These are phyloP conservation scores for Tephrocybe sp. DNA, from an alignment of 768 basidiomycete species.

Conservation along the genomic window DNA sequence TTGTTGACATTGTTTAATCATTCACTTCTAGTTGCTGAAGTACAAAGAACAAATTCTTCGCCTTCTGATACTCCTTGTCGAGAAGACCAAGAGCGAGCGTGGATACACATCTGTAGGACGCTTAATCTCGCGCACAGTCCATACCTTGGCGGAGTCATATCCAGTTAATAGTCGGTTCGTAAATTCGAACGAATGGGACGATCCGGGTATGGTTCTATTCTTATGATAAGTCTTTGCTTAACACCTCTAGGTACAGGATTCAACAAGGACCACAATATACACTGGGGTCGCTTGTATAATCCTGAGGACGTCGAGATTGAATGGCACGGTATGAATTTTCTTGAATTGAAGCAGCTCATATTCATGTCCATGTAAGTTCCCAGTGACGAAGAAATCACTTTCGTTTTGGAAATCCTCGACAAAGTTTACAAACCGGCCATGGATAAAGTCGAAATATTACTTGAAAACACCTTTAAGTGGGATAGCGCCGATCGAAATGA, in stretches of 20 bases:
- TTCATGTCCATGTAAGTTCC: conserved; percentile 41
- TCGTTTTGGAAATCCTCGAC: conserved; percentile 77
- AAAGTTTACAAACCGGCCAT: conserved; percentile 64
- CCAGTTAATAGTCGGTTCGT: conserved; percentile 78
- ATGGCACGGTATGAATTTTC: conserved; percentile 70
- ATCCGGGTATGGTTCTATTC: conserved; percentile 50
- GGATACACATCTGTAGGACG: conserved; percentile 82
- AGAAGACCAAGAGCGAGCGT: conserved; percentile 84
- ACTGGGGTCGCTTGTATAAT: conserved; percentile 83
- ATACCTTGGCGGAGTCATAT: conserved; percentile 74
- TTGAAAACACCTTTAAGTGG: conserved; percentile 56
- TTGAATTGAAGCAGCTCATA: neutral
- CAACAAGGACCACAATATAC: conserved; percentile 54
- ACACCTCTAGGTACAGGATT: conserved; percentile 43
- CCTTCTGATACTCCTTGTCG: conserved; percentile 62
- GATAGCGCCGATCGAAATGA: conserved; percentile 69
- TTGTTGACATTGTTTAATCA: neutral
- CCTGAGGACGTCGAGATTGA: conserved; percentile 77
- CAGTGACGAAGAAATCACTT: conserved; percentile 66
- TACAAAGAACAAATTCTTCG: conserved; percentile 64
- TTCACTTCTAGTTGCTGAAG: conserved; percentile 52
- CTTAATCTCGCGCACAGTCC: conserved; percentile 70
- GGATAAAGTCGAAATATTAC: conserved; percentile 61
- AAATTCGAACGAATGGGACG: conserved; percentile 77
- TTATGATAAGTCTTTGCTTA: conserved; percentile 7